phyloP scores from a whole-genome alignment of 2,329 filamentous ascomycete species.

The Coniochaeta prunicola region DNA sequence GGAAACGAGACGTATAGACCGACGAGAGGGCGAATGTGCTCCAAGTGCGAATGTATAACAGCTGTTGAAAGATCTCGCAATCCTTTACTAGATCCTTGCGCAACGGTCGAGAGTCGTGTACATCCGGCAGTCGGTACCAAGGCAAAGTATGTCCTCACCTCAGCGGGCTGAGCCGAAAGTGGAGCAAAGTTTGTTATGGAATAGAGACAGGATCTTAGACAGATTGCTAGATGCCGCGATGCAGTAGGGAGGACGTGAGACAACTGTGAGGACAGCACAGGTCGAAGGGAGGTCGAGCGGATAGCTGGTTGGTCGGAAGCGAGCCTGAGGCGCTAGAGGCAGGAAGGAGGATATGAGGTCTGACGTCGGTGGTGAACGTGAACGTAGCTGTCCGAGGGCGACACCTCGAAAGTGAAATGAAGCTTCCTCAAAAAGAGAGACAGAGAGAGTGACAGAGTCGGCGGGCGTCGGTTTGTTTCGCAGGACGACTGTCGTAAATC shows the following conservation, averaged over 20 bases:
- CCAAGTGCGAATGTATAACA: not conserved
- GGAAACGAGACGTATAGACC: not conserved
- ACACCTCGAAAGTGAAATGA: not conserved
- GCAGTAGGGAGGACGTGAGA: not conserved
- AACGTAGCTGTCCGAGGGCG: not conserved
- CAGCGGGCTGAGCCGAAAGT: not conserved
- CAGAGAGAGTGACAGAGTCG: not conserved
- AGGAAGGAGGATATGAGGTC: not conserved
- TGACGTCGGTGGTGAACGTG: not conserved
- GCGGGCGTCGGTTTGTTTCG: not conserved
- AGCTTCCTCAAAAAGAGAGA: not conserved
- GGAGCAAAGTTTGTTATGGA: not conserved
- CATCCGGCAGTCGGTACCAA: not conserved
- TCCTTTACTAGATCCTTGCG: not conserved
- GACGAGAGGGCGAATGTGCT: not conserved
- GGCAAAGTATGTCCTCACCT: not conserved
- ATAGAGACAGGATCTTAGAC: not conserved
- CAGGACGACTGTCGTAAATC: not conserved
- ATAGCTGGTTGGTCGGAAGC: not conserved
- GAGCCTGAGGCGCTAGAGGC: not conserved
- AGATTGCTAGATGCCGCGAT: not conserved
- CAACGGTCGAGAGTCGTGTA: not conserved
- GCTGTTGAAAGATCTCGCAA: not conserved
- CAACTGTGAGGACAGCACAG: not conserved
- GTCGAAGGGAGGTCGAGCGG: not conserved